Conservation (phyloP, 1,284 basidiomycete species). For the Trametes versicolor region DNA sequence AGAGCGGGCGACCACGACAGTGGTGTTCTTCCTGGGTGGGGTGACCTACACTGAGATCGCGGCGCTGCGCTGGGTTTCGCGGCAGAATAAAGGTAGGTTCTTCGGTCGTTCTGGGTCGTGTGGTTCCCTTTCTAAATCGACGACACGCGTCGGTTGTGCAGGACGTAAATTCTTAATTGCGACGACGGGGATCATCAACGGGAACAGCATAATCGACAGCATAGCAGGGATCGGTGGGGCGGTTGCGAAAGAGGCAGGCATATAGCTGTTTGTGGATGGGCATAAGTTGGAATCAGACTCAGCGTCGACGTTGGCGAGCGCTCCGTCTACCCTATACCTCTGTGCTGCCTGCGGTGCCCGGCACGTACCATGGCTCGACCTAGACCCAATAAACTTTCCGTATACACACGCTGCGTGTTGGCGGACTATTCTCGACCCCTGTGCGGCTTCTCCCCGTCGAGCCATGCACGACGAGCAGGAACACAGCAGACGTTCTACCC, state of each 20-base stretch:
- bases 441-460: conserved; percentile 2
- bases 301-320: conserved; percentile 15
- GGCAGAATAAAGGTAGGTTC: conserved; percentile 77
- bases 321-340: conserved; percentile 21
- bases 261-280: conserved; percentile 34
- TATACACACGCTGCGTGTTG: conserved; percentile 16
- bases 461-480: conserved; percentile 19
- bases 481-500: conserved; percentile 1
- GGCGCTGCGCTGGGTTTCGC: conserved; percentile 90
- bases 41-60: conserved; percentile 98
- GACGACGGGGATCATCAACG: conserved; percentile 89
- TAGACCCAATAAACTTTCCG: neutral
- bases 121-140: neutral
- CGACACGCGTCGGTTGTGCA: conserved; percentile 43
- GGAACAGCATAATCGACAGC: conserved; percentile 75
- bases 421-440: conserved; percentile 18
- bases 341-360: conserved; percentile 3
- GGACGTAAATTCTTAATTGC: conserved; percentile 88
- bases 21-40: conserved; percentile 98
- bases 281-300: conserved; percentile 9
- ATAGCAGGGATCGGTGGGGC: conserved; percentile 58
- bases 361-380: conserved; percentile 2
- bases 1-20: conserved; percentile 78
- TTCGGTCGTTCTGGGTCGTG: conserved; percentile 17
- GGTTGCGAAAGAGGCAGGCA: conserved; percentile 45